Conservation (phyloP, 768 basidiomycete species). For the Mycena vulgaris region DNA sequence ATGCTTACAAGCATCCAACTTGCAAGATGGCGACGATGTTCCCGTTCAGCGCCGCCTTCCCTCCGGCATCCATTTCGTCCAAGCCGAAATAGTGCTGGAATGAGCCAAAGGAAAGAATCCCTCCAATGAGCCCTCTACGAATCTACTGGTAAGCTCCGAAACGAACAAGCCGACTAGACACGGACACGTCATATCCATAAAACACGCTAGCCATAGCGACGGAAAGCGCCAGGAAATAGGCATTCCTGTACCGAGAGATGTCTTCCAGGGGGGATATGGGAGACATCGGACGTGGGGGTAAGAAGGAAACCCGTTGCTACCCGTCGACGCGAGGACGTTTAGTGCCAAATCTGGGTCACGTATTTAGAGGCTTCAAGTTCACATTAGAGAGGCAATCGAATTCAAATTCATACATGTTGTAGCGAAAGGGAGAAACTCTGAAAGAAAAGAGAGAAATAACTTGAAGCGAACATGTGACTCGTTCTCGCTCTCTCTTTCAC, state of each 20-base stretch:
- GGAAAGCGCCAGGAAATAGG: slow-evolving; percentile 60
- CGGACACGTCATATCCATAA: slow-evolving; percentile 64
- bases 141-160: slow-evolving; percentile 20
- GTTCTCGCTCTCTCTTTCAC: neutral
- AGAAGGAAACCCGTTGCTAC: no score
- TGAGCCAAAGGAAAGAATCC: slow-evolving; percentile 60
- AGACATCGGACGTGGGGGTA: slow-evolving; percentile 41
- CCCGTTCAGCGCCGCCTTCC: slow-evolving; percentile 60
- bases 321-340: no score
- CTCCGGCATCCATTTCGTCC: slow-evolving; percentile 52
- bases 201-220: slow-evolving; percentile 65
- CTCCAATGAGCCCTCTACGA: slow-evolving; percentile 63
- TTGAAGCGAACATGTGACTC: neutral
- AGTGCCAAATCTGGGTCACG: no score
- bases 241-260: slow-evolving; percentile 56
- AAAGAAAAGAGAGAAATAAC: no score
- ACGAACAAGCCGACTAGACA: slow-evolving; percentile 12
- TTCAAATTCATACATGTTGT: no score
- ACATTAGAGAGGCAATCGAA: no score
- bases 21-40: slow-evolving; percentile 69
- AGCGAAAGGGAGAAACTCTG: no score
- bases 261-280: slow-evolving; percentile 43
- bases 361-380: no score
- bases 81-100: slow-evolving; percentile 66
- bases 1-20: slow-evolving; percentile 63